Conservation (phyloP, 257 asterid species). For the Gynochthodes officinalis region DNA sequence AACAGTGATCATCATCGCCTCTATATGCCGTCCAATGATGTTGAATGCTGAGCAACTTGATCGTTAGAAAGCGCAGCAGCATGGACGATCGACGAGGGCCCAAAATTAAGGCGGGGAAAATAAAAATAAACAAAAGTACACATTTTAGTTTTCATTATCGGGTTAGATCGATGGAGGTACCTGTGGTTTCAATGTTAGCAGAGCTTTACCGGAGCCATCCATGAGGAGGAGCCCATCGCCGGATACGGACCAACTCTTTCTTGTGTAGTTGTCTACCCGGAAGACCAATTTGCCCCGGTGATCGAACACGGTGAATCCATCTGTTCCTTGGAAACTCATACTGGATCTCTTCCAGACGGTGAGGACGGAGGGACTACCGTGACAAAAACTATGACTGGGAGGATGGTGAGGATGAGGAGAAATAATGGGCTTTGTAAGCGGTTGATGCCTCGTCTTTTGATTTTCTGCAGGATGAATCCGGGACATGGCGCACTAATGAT, state of each 20-base stretch:
- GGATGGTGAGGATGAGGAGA: too few species aligned
- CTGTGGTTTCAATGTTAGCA: slow-evolving; percentile 39
- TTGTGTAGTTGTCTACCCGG: slow-evolving; percentile 37
- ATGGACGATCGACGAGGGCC: too few species aligned
- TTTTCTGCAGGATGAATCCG: slow-evolving; percentile 17
- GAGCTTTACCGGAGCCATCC: slow-evolving; percentile 37
- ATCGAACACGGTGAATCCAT: slow-evolving; percentile 40
- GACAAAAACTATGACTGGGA: not conserved
- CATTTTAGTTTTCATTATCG: too few species aligned
- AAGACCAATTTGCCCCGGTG: slow-evolving; percentile 29
- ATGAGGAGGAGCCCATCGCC: slow-evolving; percentile 33
- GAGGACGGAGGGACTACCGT: slow-evolving; percentile 11
- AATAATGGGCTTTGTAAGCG: too few species aligned
- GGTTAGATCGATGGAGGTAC: not conserved
- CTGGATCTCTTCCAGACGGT: slow-evolving; percentile 46
- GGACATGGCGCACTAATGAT: not conserved
- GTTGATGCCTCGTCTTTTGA: not conserved
- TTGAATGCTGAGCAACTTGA: slow-evolving; percentile 21
- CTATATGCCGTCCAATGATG: slow-evolving; percentile 36
- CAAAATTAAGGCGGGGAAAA: too few species aligned
- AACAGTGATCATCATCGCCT: slow-evolving; percentile 22
- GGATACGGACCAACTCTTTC: slow-evolving; percentile 23
- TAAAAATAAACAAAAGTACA: too few species aligned
- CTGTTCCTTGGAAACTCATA: slow-evolving; percentile 43
- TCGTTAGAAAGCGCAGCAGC: not conserved